Base-by-base conservation (phyloP, 2,329 filamentous ascomycete genomes). In the Fusarium torulosum region DNA sequence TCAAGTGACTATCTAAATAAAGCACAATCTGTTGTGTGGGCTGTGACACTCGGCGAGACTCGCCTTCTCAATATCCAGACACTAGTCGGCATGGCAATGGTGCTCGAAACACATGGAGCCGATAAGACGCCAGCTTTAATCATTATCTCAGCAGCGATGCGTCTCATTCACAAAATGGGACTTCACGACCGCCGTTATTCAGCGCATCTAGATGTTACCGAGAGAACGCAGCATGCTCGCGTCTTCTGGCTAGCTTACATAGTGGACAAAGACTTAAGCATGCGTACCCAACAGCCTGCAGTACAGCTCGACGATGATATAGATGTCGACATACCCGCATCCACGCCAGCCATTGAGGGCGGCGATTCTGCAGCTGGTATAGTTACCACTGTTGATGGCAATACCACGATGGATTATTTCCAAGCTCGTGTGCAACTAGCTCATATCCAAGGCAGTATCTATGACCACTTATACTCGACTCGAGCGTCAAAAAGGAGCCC, bases 231-330 rank as follows among this genome's bases (percentile, higher is more conserved):
- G 1, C 31, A 44, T 59, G 57, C 38, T 4, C 25, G 45, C 2
- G 44, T 60, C 20, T 60, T 60, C 19, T 60, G 57, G 57, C 2
- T 60, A 9, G 57, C 54, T 7, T 60, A 60, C 20, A 52, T 52
- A 6, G 25, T 44, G 9, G 57, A 59, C 13, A 60, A 59, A 3
- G 54, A 60, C 19, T 20, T 60, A 0, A 60, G 54, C 14, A 19
- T 60, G 4, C 54, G 54, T 1, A 35, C 54, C 1, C 31, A 60
- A 17, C 57, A 60, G 7, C 57, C 57, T 14, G 59, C 57, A 2
- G 13, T 60, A 8, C 57, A 60, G 6, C 25, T 33, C 1, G 54
- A 60, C 9, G 57, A 60, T 3, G 57, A 60, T 8, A 60, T 60
- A 3, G 38, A 60, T 4, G 20, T 52, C 4, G 54, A 60, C 4